These are phyloP conservation scores for Calonectria ilicicola DNA, from an alignment of 2,329 filamentous ascomycete species.

Conservation along the genomic window DNA sequence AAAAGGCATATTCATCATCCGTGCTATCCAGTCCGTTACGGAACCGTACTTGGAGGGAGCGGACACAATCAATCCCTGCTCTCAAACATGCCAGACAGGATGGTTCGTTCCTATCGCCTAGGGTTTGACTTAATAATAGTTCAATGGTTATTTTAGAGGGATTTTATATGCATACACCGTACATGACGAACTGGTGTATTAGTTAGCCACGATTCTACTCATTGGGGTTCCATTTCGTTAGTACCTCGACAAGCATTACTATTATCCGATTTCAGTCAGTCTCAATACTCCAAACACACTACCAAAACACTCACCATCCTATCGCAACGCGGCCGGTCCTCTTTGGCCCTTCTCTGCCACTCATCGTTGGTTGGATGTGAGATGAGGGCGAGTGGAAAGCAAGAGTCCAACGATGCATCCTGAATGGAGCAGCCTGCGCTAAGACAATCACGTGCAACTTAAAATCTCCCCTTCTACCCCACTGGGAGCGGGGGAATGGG, in stretches of 20 bases:
- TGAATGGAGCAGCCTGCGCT: not conserved
- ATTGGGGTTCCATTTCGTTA: not conserved
- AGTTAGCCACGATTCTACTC: conserved; percentile 1
- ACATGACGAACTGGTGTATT: conserved; percentile 23
- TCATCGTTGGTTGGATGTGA: conserved; percentile 16
- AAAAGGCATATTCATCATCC: conserved; percentile 15
- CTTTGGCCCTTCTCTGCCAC: conserved; percentile 18
- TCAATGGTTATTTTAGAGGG: not conserved
- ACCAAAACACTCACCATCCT: conserved; percentile 20
- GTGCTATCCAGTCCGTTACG: conserved; percentile 27
- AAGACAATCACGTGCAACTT: conserved; percentile 3
- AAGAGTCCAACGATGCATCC: not conserved
- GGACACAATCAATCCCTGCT: conserved; percentile 30
- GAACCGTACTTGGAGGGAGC: conserved; percentile 31
- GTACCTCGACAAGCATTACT: conserved; percentile 30
- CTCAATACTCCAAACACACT: not conserved
- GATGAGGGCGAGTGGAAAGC: conserved; percentile 1
- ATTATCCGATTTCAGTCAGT: conserved; percentile 2
- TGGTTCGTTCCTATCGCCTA: conserved; percentile 29
- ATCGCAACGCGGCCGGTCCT: conserved; percentile 27
- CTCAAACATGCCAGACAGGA: conserved; percentile 28
- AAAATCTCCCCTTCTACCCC: not conserved
- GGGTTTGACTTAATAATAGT: not conserved
- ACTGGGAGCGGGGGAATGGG: conserved; percentile 1
- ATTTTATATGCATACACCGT: conserved; percentile 14